A percentile compares a stretch with the other conserved stretches of the same genome.
Evolutionary conservation across 2,329 filamentous ascomycete species (phyloP).

Genomic region (Zymoseptoria pseudotritici): DNA sequence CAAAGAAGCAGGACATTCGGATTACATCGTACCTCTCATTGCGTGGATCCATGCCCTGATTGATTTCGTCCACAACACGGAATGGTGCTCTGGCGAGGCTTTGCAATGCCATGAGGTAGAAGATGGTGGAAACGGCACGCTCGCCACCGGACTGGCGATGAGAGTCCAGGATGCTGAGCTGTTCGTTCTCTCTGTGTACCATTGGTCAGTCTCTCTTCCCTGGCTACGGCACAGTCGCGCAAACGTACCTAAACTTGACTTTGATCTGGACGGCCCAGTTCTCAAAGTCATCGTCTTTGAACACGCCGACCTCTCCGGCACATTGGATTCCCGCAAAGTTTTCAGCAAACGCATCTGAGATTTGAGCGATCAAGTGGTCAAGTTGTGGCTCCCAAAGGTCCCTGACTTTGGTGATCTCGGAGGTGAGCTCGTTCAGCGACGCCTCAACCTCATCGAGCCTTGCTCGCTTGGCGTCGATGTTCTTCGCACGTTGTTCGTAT

Average conservation of each 20-base stretch:
- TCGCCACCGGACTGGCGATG: constrained; percentile 96
- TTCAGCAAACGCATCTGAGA: constrained; percentile 84
- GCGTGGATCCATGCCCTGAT: constrained; percentile 97
- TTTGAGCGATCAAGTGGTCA: constrained; percentile 67
- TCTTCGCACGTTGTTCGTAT: constrained; percentile 63
- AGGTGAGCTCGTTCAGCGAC: constrained; percentile 49
- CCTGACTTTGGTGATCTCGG: constrained; percentile 59
- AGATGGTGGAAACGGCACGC: constrained; percentile 92
- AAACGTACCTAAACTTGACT: constrained; percentile 79
- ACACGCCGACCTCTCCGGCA: constrained; percentile 78
- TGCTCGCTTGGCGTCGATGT: constrained; percentile 58
- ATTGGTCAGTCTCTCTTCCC: not conserved
- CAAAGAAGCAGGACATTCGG: not conserved
- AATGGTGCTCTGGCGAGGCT: constrained; percentile 90
- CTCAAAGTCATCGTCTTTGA: constrained; percentile 86
- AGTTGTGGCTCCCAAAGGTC: constrained; percentile 75
- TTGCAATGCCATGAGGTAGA: constrained; percentile 97
- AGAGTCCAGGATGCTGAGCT: constrained; percentile 74
- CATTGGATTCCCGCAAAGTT: constrained; percentile 94
- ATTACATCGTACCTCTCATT: constrained; percentile 63
- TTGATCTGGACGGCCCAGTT: constrained; percentile 89
- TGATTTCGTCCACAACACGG: constrained; percentile 98
- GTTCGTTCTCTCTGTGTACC: constrained; percentile 61
- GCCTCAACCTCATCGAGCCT: constrained; percentile 45
- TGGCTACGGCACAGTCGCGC: not conserved